phyloP scores from a whole-genome alignment of 306 rosid species.

The Trifolium repens region DNA sequence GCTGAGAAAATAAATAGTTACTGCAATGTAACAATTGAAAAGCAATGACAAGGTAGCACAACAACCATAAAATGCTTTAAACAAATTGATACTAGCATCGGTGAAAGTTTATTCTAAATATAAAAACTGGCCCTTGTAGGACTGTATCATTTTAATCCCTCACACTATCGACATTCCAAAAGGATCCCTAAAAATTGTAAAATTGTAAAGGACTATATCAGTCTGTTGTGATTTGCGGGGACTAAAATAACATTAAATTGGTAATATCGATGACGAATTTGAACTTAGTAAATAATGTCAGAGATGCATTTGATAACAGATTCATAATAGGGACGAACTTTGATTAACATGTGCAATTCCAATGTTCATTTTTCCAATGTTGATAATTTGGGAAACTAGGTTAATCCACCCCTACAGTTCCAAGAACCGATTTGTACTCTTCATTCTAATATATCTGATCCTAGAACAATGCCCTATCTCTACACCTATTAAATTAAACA shows the following conservation, averaged over 20 bases:
- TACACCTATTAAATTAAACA: background rate
- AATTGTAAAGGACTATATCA: no score
- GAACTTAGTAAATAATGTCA: background rate
- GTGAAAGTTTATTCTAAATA: constrained; percentile 1
- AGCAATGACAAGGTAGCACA: constrained; percentile 16
- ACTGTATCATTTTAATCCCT: background rate
- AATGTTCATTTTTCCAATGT: no score
- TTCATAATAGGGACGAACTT: background rate
- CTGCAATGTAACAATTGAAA: constrained; percentile 1
- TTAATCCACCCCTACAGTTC: background rate
- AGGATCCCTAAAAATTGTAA: no score
- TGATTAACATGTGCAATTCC: background rate
- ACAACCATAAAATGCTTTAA: constrained; percentile 1
- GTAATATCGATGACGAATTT: background rate
- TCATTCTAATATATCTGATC: background rate
- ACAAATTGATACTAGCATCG: constrained; percentile 9
- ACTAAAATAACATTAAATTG: background rate
- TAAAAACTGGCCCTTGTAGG: background rate
- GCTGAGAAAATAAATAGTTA: background rate
- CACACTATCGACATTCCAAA: background rate
- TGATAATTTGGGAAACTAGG: background rate
- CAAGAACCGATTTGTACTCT: background rate
- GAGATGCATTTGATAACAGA: background rate
- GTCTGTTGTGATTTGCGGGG: background rate
- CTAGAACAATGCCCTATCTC: background rate